Evolutionary conservation across 1,284 basidiomycete genomes (phyloP).

Genomic region (Cryptococcus neoformans): DNA sequence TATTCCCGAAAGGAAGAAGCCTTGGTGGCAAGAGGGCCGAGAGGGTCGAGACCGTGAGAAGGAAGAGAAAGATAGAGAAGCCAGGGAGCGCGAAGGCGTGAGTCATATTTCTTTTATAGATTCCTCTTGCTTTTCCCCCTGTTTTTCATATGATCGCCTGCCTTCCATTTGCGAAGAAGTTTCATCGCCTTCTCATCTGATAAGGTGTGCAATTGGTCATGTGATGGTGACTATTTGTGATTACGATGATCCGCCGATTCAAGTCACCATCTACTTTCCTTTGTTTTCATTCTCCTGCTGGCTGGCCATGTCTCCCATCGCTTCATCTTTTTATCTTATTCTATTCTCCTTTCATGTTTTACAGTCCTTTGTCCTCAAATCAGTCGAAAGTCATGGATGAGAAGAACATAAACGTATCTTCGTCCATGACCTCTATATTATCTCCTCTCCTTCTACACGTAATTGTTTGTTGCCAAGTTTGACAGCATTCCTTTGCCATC

Average conservation of each 20-base stretch:
- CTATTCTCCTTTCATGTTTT: conserved; percentile 5
- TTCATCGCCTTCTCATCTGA: not conserved
- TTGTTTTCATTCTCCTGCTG: not conserved
- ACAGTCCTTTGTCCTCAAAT: conserved; percentile 12
- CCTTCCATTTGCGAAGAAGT: not conserved
- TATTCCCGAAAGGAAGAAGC: conserved; percentile 31
- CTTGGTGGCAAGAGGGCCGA: conserved; percentile 41
- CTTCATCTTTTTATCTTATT: not conserved
- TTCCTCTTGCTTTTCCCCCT: not conserved
- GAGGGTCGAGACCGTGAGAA: conserved; percentile 23
- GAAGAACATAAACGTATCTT: not conserved
- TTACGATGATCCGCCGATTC: not conserved
- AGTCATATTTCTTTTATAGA: conserved; percentile 11
- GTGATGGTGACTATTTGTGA: not conserved
- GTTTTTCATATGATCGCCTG: not conserved
- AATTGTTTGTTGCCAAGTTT: conserved; percentile 10
- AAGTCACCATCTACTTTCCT: not conserved
- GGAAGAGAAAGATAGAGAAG: conserved; percentile 21
- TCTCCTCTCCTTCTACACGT: not conserved
- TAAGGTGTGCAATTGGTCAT: not conserved
- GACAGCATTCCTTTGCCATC: conserved; percentile 19
- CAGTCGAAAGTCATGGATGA: not conserved
- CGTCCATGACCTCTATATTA: not conserved
- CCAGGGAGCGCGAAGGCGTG: conserved; percentile 26
- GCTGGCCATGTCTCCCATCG: not conserved